These are phyloP conservation scores for Cladosporium sp. DNA, from an alignment of 2,329 filamentous ascomycete genomes.

Conservation along the genomic window DNA sequence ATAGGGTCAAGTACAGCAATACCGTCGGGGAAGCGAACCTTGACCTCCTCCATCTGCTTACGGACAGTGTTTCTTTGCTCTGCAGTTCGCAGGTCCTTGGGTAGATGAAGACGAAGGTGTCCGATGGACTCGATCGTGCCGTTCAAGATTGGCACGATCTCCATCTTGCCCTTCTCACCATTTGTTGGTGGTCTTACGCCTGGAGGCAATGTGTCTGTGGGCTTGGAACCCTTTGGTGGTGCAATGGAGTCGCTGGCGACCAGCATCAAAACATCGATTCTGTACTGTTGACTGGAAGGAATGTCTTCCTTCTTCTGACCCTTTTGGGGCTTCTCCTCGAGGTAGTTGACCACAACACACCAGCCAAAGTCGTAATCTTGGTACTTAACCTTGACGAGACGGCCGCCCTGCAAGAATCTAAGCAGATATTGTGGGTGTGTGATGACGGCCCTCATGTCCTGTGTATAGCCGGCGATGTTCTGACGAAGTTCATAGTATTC, in stretches of 20 bases:
- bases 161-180: constrained; percentile 66
- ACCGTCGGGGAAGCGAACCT: constrained; percentile 86
- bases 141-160: constrained; percentile 80
- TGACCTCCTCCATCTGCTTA: constrained; percentile 70
- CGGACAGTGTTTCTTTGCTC: constrained; percentile 66
- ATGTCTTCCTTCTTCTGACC: constrained; percentile 63
- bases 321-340: constrained; percentile 56
- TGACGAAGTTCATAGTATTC: constrained; percentile 91
- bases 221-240: constrained; percentile 24
- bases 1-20: constrained; percentile 85
- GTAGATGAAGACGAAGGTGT: constrained; percentile 77
- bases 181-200: constrained; percentile 57
- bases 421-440: constrained; percentile 85
- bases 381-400: constrained; percentile 80
- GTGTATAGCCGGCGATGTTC: constrained; percentile 75
- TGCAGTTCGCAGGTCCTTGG: constrained; percentile 65
- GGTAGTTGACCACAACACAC: constrained; percentile 80
- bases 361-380: constrained; percentile 82
- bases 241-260: constrained; percentile 56
- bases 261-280: constrained; percentile 75
- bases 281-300: constrained; percentile 69
- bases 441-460: constrained; percentile 87
- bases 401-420: constrained; percentile 81
- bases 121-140: constrained; percentile 81
- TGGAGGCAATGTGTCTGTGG: constrained; percentile 54